Evolutionary conservation across 1,139 yeast species (phyloP), one percentile per base, ranked within the genome.

Genomic region (Candida sanyaensis): DNA sequence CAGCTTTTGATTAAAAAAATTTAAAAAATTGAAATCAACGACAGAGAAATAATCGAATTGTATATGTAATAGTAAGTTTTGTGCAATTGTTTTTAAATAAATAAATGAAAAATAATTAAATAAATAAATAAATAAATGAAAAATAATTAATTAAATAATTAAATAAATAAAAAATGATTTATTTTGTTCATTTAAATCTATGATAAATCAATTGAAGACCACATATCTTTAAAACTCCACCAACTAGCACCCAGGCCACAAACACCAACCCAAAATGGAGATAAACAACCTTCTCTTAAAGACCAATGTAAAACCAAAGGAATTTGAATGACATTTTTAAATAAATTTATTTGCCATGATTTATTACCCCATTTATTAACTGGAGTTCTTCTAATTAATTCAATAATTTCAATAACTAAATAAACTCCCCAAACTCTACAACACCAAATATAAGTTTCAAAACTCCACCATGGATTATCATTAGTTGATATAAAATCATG

Each of bases 301-400:
- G 83, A 77, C 86, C 86, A 81, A 62, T 81, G 85, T 13, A 78
- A 66, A 39, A 81, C 83, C 59, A 81, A 70, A 2, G 86, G 86
- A 37, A 81, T 55, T 55, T 80, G 83, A 27, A 80, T 69, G 28
- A 59, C 68, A 50, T 75, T 75, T 45, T 66, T 66, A 55, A 75
- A 73, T 45, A 76, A 55, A 10, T 51, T 52, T 37, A 75, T 66
- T 46, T 60, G 63, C 79, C 79, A 74, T 40, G 58, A 51, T 43
- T 55, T 60, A 54, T 73, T 63, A 21, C 12, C 36, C 72, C 79
- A 64, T 50, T 72, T 65, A 11, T 63, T 57, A 4, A 62, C 50
- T 0, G 80, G 80, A 26, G 71, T 68, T 57, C 77, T 63, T 58
- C 80, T 64, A 47, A 73, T 53, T 39, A 74, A 59, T 54, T 78